A percentile compares a stretch with the other conserved stretches of the same genome.
These are phyloP conservation scores for Glycine soja DNA, from an alignment of 306 rosid species.

Conservation along the genomic window DNA sequence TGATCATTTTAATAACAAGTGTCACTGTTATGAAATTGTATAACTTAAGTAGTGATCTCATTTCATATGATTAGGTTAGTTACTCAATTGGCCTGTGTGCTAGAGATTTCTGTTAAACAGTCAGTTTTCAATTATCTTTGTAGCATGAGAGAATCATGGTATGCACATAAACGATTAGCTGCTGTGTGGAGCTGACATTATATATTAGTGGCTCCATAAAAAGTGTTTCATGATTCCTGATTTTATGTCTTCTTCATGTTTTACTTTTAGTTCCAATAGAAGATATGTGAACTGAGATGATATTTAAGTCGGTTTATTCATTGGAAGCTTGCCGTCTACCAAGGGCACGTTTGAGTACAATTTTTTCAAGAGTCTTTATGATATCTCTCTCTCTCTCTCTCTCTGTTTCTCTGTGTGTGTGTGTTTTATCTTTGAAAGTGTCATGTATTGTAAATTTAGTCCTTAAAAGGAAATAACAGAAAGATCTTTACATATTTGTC, in stretches of 20 bases:
- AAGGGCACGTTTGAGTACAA: too few species aligned
- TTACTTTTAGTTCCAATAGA: constrained; percentile 13
- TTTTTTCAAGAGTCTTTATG: too few species aligned
- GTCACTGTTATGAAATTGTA: constrained; percentile 34
- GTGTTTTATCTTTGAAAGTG: too few species aligned
- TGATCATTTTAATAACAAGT: constrained; percentile 38
- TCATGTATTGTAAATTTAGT: too few species aligned
- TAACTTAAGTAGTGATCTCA: constrained; percentile 38
- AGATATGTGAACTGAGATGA: neutral
- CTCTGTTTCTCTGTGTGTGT: too few species aligned
- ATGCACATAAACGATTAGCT: constrained; percentile 40
- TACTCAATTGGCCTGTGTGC: constrained; percentile 37
- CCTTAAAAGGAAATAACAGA: too few species aligned
- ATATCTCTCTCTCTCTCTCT: too few species aligned
- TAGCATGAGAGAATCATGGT: constrained; percentile 44
- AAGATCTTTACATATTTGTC: too few species aligned
- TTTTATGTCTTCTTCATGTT: constrained; percentile 25
- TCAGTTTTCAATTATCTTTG: constrained; percentile 14
- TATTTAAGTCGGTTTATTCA: neutral
- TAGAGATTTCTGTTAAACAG: constrained; percentile 35
- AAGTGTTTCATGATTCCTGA: constrained; percentile 31
- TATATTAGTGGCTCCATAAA: constrained; percentile 31
- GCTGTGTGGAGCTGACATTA: constrained; percentile 34
- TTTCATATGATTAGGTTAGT: constrained; percentile 46
- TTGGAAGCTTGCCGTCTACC: too few species aligned